Conservation (phyloP, 2,329 filamentous ascomycete species). For the Didymella arachidicola region DNA sequence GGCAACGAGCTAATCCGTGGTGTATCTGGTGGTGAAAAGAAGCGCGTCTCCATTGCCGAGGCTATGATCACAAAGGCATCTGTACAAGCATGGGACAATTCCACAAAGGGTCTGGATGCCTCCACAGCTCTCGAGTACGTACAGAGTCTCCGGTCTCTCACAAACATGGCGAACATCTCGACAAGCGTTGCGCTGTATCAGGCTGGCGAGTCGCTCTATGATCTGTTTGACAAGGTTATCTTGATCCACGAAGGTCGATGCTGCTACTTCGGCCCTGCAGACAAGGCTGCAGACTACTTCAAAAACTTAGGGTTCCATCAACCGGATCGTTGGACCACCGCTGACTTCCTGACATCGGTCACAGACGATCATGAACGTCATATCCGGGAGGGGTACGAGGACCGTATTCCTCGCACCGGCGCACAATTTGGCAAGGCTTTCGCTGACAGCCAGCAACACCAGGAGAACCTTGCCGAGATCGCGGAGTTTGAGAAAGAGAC, state of each 20-base stretch:
- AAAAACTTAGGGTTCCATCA: constrained; percentile 72
- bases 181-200: constrained; percentile 76
- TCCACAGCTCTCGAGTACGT: constrained; percentile 78
- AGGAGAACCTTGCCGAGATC: constrained; percentile 51
- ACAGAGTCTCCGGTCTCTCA: constrained; percentile 68
- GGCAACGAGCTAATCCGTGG: constrained; percentile 78
- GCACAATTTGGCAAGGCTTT: constrained; percentile 62
- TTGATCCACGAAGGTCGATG: constrained; percentile 53
- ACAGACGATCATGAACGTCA: constrained; percentile 68
- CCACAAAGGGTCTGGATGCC: constrained; percentile 75
- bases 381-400: constrained; percentile 64
- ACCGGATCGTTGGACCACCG: constrained; percentile 71
- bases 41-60: constrained; percentile 59
- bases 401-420: constrained; percentile 63
- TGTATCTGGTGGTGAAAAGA: constrained; percentile 58
- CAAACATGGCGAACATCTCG: constrained; percentile 69
- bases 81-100: constrained; percentile 63
- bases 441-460: constrained; percentile 46
- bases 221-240: constrained; percentile 52
- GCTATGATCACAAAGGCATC: constrained; percentile 55
- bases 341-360: constrained; percentile 77
- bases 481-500: constrained; percentile 51
- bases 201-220: constrained; percentile 57
- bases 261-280: constrained; percentile 69
- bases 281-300: constrained; percentile 70